A percentile compares a stretch with the other conserved stretches of the same genome.
These are phyloP conservation scores for Chaetomium strumarium DNA, from an alignment of 2,329 filamentous ascomycete species.

Conservation along the genomic window DNA sequence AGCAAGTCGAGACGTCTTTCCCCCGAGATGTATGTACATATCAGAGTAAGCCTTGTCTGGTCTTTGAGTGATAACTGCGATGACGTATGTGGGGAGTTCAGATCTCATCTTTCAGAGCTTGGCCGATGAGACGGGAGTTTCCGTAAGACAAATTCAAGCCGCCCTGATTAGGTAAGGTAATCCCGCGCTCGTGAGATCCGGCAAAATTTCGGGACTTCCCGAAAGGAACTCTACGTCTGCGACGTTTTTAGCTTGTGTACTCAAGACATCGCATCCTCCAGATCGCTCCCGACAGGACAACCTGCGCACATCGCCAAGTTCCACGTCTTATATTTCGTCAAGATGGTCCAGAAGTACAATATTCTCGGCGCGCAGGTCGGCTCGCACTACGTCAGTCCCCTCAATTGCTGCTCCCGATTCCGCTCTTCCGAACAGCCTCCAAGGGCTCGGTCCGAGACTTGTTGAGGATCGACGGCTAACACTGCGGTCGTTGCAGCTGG, in stretches of 20 bases:
- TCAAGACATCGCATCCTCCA: slow-evolving; percentile 14
- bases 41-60: not conserved
- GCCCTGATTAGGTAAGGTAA: not conserved
- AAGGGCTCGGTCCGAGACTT: not conserved
- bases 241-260: slow-evolving; percentile 21
- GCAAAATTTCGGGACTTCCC: slow-evolving; percentile 23
- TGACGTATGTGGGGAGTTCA: slow-evolving; percentile 4
- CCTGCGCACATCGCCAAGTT: slow-evolving; percentile 27
- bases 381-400: slow-evolving; percentile 53
- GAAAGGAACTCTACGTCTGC: slow-evolving; percentile 18
- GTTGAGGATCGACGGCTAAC: too few species aligned
- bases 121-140: not conserved
- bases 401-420: slow-evolving; percentile 5
- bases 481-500: too few species aligned
- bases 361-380: slow-evolving; percentile 55
- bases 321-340: slow-evolving; percentile 29
- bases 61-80: not conserved
- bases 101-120: not conserved
- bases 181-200: slow-evolving; percentile 4
- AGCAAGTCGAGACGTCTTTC: too few species aligned
- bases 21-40: not conserved
- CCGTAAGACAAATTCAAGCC: not conserved
- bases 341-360: slow-evolving; percentile 47
- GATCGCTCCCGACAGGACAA: slow-evolving; percentile 23
- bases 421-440: not conserved